Evolutionary conservation across 192 early-diverging fungal genomes (phyloP).

Genomic region (Backusella luteola): DNA sequence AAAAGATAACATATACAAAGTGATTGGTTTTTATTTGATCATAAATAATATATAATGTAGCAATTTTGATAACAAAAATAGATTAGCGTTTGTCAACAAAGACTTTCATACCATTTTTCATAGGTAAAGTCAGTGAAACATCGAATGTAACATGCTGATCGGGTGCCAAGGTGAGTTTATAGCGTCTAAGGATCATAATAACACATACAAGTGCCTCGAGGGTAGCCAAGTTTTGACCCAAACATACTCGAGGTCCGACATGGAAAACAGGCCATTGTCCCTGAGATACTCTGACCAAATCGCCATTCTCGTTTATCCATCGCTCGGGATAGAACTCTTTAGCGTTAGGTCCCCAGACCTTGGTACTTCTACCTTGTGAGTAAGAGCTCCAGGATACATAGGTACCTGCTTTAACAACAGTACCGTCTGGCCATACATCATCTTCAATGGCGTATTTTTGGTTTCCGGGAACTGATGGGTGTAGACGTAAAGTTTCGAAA

Average conservation of each 20-base stretch:
- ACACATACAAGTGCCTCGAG: constrained; percentile 42
- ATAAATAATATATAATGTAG: not conserved
- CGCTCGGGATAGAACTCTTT: constrained; percentile 61
- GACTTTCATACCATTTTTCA: constrained; percentile 34
- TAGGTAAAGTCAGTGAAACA: constrained; percentile 25
- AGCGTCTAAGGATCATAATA: constrained; percentile 36
- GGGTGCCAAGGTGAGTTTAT: constrained; percentile 37
- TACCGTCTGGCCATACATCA: constrained; percentile 61
- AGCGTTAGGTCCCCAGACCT: constrained; percentile 65
- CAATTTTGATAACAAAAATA: not conserved
- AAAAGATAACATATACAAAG: not conserved
- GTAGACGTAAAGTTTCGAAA: constrained; percentile 59
- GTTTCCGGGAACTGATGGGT: constrained; percentile 65
- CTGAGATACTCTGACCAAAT: constrained; percentile 27
- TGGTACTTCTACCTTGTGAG: constrained; percentile 46
- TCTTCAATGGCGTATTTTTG: constrained; percentile 56
- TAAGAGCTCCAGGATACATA: constrained; percentile 51
- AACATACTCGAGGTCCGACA: constrained; percentile 45
- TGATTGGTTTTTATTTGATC: not conserved
- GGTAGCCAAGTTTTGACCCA: constrained; percentile 46
- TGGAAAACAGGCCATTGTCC: constrained; percentile 60
- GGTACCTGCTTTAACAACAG: constrained; percentile 48
- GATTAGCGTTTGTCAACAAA: constrained; percentile 22
- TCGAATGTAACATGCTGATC: constrained; percentile 27
- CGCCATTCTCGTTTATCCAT: constrained; percentile 51